Base-by-base conservation (phyloP, 2,329 filamentous ascomycete species). In the Ceratocystis colombiana region DNA sequence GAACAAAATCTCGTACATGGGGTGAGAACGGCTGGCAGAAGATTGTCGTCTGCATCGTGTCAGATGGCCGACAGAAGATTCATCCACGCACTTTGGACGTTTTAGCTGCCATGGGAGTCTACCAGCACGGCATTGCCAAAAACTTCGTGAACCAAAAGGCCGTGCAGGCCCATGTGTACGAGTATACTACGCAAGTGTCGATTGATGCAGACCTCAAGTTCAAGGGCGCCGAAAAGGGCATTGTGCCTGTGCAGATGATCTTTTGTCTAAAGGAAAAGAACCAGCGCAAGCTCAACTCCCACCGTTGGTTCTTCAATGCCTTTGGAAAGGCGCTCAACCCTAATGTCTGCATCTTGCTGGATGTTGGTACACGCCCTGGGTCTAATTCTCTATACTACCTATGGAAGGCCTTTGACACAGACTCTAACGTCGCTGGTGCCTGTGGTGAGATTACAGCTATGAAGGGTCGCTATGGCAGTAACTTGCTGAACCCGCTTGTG, bases 181-280 rank as follows among this genome's bases (percentile, higher is more conserved):
- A 99, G 75, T 99, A 99, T 77, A 99, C 94, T 0, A 97, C 94
- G 0, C 95, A 99, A 73, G 94, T 99, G 10, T 97, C 93, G 0
- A 83, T 99, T 8, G 94, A 99, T 74, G 84, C 92, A 0, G 93
- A 96, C 71, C 83, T 99, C 70, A 96, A 96, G 76, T 99, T 99
- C 80, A 99, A 99, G 79, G 94, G 95, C 44, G 94, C 94, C 0
- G 95, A 99, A 77, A 99, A 99, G 79, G 94, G 95, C 41, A 99
- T 99, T 70, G 90, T 97, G 12, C 95, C 94, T 0, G 96, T 91
- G 73, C 94, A 99, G 77, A 90, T 99, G 80, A 93, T 99, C 72
- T 99, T 99, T 76, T 99, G 95, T 73, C 79, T 99, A 69, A 99
- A 99, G 78, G 94, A 99, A 75, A 92, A 94, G 79, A 99, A 99